Percentiles rank a stretch among this genome's conserved stretches.
phyloP scores from a whole-genome alignment of 163 green algal genomes.

The Scenedesmus sp. region DNA sequence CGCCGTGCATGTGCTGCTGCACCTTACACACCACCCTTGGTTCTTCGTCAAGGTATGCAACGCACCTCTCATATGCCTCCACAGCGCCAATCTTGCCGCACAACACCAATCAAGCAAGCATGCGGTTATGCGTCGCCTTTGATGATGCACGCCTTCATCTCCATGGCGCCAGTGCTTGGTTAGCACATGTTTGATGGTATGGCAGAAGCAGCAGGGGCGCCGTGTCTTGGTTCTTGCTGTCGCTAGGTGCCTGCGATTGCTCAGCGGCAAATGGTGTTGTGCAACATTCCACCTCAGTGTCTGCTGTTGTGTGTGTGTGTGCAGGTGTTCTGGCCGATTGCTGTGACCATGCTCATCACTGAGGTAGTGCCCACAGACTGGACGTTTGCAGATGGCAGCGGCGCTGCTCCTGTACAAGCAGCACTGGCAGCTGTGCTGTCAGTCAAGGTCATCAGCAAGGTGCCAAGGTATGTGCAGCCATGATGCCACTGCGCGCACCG shows the following conservation, averaged over 20 bases:
- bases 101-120: too few relatives aligned
- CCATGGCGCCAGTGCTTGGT: too few relatives aligned
- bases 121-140: too few relatives aligned
- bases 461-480: slow-evolving; percentile 1
- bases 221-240: too few relatives aligned
- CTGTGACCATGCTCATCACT: slow-evolving; percentile 13
- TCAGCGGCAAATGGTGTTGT: too few relatives aligned
- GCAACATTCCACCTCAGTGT: too few relatives aligned
- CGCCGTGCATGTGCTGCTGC: background rate
- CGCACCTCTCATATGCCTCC: too few relatives aligned
- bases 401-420: background rate
- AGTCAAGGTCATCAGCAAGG: slow-evolving; percentile 1
- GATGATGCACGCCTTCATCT: too few relatives aligned
- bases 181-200: too few relatives aligned
- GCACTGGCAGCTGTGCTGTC: slow-evolving; percentile 7
- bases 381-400: background rate
- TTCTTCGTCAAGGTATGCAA: slow-evolving; percentile 22
- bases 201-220: too few relatives aligned
- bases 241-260: too few relatives aligned
- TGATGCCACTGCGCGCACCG: background rate
- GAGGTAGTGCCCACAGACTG: background rate
- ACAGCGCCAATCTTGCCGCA: too few relatives aligned
- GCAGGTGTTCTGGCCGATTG: slow-evolving; percentile 30
- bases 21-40: slow-evolving; percentile 31
- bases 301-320: background rate